These are phyloP conservation scores for Eucalyptus regnans DNA, from an alignment of 345 rosid species.

Conservation along the genomic window DNA sequence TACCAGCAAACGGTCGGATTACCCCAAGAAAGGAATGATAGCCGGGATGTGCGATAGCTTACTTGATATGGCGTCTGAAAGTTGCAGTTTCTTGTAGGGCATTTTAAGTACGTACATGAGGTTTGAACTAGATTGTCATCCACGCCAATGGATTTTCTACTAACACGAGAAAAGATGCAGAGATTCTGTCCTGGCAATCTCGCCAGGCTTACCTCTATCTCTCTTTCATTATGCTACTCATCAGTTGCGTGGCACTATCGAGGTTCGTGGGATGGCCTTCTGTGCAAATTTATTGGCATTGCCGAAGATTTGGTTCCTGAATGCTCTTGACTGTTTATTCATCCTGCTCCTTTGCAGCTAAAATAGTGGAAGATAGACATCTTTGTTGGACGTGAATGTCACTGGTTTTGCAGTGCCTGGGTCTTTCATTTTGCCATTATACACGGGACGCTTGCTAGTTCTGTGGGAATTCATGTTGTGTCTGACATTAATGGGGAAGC, in stretches of 20 bases:
- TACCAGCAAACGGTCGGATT: not conserved
- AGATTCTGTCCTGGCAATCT: conserved; percentile 87
- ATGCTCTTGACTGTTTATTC: not conserved
- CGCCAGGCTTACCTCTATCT: conserved; percentile 44
- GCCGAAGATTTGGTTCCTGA: not conserved
- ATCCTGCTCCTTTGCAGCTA: not conserved
- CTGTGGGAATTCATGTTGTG: not conserved
- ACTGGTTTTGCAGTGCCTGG: not conserved
- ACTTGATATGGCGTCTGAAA: not conserved
- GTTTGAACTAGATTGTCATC: not conserved
- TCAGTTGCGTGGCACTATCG: conserved; percentile 90
- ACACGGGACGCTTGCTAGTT: not conserved
- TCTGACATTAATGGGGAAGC: not conserved
- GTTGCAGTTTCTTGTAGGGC: not conserved
- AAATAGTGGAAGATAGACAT: not conserved
- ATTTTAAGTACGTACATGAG: not conserved
- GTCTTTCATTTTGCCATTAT: not conserved
- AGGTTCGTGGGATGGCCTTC: conserved; percentile 34
- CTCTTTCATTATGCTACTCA: conserved; percentile 91
- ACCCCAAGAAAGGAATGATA: not conserved
- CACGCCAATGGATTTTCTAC: not conserved
- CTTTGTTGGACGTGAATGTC: not conserved
- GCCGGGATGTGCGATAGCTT: not conserved
- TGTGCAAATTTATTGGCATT: not conserved
- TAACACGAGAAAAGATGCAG: conserved; percentile 32